Evolutionary conservation across 805 yeast genomes (phyloP).

Genomic region (Candida krabiensis): DNA sequence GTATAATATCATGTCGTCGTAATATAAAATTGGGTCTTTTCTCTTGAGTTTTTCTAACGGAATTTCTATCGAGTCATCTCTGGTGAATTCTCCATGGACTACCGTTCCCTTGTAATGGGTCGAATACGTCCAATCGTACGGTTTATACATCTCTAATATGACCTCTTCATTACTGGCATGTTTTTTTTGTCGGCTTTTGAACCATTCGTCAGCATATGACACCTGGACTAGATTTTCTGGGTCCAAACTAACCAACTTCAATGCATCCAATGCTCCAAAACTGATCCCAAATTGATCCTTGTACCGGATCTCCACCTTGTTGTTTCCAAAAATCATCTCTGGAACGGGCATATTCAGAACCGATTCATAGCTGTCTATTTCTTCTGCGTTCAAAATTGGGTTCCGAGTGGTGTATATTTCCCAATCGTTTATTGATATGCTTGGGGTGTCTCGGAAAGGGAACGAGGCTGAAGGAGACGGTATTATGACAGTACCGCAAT

Average conservation of each 20-base stretch:
- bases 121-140: constrained; percentile 97
- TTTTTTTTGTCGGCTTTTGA: constrained; percentile 38
- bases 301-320: constrained; percentile 47
- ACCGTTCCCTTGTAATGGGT: constrained; percentile 71
- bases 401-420: constrained; percentile 66
- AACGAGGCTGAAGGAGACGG: constrained; percentile 70
- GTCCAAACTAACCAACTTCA: constrained; percentile 54
- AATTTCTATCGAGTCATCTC: constrained; percentile 38
- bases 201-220: constrained; percentile 87
- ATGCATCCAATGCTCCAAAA: constrained; percentile 79
- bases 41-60: constrained; percentile 74
- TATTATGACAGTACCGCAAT: constrained; percentile 73
- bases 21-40: constrained; percentile 79
- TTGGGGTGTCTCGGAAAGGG: constrained; percentile 66
- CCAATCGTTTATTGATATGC: constrained; percentile 76
- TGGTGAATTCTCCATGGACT: constrained; percentile 17
- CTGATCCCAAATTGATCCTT: constrained; percentile 39
- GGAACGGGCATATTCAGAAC: constrained; percentile 81
- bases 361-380: constrained; percentile 66
- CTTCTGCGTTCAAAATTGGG: constrained; percentile 74
- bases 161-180: constrained; percentile 32
- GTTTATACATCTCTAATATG: constrained; percentile 64
- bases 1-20: constrained; percentile 82
- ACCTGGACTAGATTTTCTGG: constrained; percentile 56
- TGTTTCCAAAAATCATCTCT: constrained; percentile 96